Evolutionary conservation across 495 filamentous ascomycete species (phyloP).

Genomic region (Baudoinia panamericana): DNA sequence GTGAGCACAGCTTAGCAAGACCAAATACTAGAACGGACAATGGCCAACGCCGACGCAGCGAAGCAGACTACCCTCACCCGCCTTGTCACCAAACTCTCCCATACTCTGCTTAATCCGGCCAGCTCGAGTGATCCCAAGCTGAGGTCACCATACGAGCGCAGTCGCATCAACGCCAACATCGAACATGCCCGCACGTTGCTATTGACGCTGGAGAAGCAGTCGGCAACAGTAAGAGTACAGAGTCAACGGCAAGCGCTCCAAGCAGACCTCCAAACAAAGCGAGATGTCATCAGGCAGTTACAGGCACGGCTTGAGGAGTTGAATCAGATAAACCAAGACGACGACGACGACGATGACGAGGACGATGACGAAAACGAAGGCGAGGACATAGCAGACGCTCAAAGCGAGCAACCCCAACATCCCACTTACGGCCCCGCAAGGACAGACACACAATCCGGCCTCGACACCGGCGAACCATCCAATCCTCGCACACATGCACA

Average conservation of each 20-base stretch:
- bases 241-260: conserved; percentile 54
- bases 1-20: too few relatives aligned
- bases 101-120: conserved; percentile 5
- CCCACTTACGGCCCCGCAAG: conserved; percentile 27
- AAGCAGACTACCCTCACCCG: conserved; percentile 11
- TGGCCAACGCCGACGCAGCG: too few relatives aligned
- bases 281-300: conserved; percentile 37
- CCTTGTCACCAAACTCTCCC: conserved; percentile 13
- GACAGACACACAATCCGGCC: conserved; percentile 13
- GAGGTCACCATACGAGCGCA: conserved; percentile 17
- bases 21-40: too few relatives aligned
- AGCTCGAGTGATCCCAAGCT: neutral
- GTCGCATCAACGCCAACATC: conserved; percentile 40
- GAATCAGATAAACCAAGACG: conserved; percentile 38
- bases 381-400: conserved; percentile 12
- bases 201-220: conserved; percentile 61
- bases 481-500: neutral
- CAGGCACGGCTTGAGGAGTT: conserved; percentile 32
- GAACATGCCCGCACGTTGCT: conserved; percentile 68
- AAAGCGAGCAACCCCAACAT: too few relatives aligned
- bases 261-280: conserved; percentile 49
- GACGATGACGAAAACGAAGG: conserved; percentile 18
- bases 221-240: conserved; percentile 48
- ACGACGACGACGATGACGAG: conserved; percentile 12
- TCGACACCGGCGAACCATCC: conserved; percentile 20